A percentile compares a stretch with the other conserved stretches of the same genome.
Conservation (phyloP, 305 asterid species). For the Fraxinus dipetala region DNA sequence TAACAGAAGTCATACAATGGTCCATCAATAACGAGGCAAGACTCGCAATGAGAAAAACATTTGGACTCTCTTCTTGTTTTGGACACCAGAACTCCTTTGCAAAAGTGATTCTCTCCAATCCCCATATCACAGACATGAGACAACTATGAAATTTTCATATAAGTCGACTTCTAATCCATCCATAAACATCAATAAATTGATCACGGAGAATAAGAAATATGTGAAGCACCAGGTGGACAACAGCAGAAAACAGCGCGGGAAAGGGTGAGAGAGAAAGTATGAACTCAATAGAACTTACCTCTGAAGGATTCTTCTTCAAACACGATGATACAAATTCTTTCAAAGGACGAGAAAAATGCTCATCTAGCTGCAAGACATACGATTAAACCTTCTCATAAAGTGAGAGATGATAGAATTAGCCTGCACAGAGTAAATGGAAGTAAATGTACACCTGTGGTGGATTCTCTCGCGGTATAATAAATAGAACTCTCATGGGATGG, state of each 20-base stretch:
- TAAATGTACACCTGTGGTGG: slow-evolving; percentile 78
- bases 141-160: not conserved
- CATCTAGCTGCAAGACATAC: slow-evolving; percentile 63
- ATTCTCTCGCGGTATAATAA: slow-evolving; percentile 93
- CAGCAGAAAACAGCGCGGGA: not conserved
- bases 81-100: not conserved
- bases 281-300: slow-evolving; percentile 54
- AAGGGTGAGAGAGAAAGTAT: slow-evolving; percentile 14
- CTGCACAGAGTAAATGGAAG: slow-evolving; percentile 7
- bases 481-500: slow-evolving; percentile 95
- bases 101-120: not conserved
- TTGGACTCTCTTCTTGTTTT: not conserved
- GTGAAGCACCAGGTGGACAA: not conserved
- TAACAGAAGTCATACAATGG: not conserved
- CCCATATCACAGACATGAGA: not conserved
- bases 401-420: slow-evolving; percentile 5
- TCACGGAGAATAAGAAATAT: not conserved
- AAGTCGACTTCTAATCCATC: not conserved
- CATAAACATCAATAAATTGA: not conserved
- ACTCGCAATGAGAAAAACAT: not conserved
- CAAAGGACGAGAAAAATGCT: slow-evolving; percentile 87
- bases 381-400: slow-evolving; percentile 9
- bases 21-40: not conserved
- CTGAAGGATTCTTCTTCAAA: slow-evolving; percentile 83
- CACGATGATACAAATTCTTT: slow-evolving; percentile 82